Evolutionary conservation across 1,284 basidiomycete genomes (phyloP).

Genomic region (Sporisorium iseilematis-ciliati): DNA sequence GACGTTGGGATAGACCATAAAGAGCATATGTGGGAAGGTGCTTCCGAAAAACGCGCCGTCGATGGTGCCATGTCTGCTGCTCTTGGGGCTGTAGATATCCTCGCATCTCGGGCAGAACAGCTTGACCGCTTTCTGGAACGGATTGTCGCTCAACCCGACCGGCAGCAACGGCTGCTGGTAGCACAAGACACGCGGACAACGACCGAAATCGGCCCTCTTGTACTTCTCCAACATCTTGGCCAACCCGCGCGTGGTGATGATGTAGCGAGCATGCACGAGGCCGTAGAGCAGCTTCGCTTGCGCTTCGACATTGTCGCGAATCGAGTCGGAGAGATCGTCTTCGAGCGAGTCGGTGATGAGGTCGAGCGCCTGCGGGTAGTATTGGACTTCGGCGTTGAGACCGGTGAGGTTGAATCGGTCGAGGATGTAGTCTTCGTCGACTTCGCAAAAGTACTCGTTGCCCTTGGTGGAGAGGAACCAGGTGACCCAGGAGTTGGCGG

Average conservation of each 20-base stretch:
- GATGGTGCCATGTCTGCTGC: conserved; percentile 67
- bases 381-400: conserved; percentile 93
- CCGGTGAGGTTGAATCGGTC: conserved; percentile 99
- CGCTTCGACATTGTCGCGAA: conserved; percentile 65
- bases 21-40: conserved; percentile 69
- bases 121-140: conserved; percentile 68
- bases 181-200: conserved; percentile 68
- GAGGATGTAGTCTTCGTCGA: conserved; percentile 98
- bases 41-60: conserved; percentile 69
- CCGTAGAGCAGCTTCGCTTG: conserved; percentile 68
- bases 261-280: conserved; percentile 67
- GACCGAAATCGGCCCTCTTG: conserved; percentile 68
- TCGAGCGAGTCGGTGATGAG: conserved; percentile 80
- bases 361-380: conserved; percentile 93
- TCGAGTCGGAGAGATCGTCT: conserved; percentile 63
- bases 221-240: conserved; percentile 70
- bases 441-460: conserved; percentile 97
- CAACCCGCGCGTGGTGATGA: conserved; percentile 66
- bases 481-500: conserved; percentile 85
- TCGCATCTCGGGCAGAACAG: conserved; percentile 68
- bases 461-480: conserved; percentile 95
- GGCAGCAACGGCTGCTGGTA: conserved; percentile 67
- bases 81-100: conserved; percentile 69
- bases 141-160: conserved; percentile 65
- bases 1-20: conserved; percentile 79